Evolutionary conservation across 352 stramenopile genomes (phyloP).

Genomic region (Phytophthora cryptogea): DNA sequence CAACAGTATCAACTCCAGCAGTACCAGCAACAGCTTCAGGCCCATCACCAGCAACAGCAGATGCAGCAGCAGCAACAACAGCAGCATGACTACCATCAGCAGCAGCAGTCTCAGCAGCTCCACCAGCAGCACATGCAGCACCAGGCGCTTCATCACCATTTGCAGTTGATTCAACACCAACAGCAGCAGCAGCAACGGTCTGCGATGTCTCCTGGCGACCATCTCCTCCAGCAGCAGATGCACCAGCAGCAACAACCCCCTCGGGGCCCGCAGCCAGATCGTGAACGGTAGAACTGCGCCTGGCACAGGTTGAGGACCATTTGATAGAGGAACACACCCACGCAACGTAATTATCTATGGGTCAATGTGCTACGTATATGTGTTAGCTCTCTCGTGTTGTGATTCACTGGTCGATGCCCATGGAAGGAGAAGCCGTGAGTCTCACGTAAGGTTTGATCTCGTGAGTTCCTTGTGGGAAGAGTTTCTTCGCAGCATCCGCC

Average conservation of each 20-base stretch:
- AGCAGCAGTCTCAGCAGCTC: conserved; percentile 44
- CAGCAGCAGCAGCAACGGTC: conserved; percentile 38
- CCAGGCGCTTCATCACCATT: conserved; percentile 51
- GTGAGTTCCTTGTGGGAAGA: conserved; percentile 83
- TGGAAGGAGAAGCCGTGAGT: conserved; percentile 71
- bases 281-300: conserved; percentile 6
- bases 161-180: conserved; percentile 53
- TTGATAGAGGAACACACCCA: conserved; percentile 28
- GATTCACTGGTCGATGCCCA: conserved; percentile 54
- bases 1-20: conserved; percentile 54
- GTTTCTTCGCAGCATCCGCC: conserved; percentile 66
- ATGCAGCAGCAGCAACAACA: conserved; percentile 42
- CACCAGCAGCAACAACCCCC: conserved; percentile 32
- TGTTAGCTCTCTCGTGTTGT: conserved; percentile 21
- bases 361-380: conserved; percentile 34
- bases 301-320: conserved; percentile 8
- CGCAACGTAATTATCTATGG: conserved; percentile 35
- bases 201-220: conserved; percentile 33
- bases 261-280: conserved; percentile 32
- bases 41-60: conserved; percentile 54
- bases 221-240: conserved; percentile 37
- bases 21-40: conserved; percentile 55
- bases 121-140: conserved; percentile 66
- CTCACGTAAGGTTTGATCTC: conserved; percentile 83
- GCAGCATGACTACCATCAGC: conserved; percentile 42